Percentiles rank a stretch among this genome's conserved stretches.
phyloP scores from a whole-genome alignment of 306 rosid genomes.

The Clitoria ternatea region DNA sequence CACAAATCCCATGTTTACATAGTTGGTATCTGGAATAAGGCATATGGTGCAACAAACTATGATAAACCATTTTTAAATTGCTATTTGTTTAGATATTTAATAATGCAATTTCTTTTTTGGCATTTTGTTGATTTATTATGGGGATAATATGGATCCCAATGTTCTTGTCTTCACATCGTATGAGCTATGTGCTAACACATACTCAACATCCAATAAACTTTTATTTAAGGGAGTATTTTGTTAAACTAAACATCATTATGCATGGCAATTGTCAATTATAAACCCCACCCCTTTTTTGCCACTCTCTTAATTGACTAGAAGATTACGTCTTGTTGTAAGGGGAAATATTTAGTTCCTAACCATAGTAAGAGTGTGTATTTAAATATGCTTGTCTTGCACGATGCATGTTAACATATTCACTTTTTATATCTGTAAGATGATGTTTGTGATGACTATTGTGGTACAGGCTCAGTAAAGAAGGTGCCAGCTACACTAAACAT shows the following conservation, averaged over 20 bases:
- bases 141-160: neutral
- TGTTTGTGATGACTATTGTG: conserved; percentile 21
- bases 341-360: neutral
- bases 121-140: neutral
- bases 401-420: conserved; percentile 8
- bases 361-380: neutral
- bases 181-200: conserved; percentile 9
- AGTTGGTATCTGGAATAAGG: neutral
- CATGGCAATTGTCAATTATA: neutral
- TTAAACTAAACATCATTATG: neutral
- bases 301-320: neutral
- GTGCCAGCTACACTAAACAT: conserved; percentile 36
- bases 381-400: neutral
- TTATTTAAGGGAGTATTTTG: conserved; percentile 1
- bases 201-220: neutral
- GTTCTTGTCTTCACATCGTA: neutral
- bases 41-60: conserved; percentile 9
- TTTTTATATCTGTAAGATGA: conserved; percentile 2
- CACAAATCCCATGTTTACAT: neutral
- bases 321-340: neutral
- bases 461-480: conserved; percentile 72
- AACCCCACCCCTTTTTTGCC: neutral
- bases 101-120: neutral
- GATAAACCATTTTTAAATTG: neutral
- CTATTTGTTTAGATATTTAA: neutral